These are phyloP conservation scores for Parathielavia hyrcaniae DNA, from an alignment of 495 filamentous ascomycete species.

Conservation along the genomic window DNA sequence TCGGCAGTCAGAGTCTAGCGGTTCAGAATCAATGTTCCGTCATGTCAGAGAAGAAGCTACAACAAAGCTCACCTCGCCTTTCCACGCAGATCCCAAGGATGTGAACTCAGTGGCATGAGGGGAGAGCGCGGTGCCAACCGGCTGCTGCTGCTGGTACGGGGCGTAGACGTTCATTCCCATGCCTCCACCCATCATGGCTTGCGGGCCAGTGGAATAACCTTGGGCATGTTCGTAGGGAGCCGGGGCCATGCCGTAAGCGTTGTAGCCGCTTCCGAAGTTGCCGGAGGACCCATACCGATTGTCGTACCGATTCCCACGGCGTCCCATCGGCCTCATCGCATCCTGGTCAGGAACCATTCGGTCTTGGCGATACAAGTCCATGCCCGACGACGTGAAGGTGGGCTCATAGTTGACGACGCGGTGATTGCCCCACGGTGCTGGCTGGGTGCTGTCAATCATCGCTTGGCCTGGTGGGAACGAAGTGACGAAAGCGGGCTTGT, in stretches of 20 bases:
- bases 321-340: conserved; percentile 33
- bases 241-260: conserved; percentile 25
- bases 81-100: conserved; percentile 41
- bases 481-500: conserved; percentile 31
- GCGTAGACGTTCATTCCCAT: conserved; percentile 48
- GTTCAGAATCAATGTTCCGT: conserved; percentile 6
- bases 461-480: conserved; percentile 34
- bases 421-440: conserved; percentile 34
- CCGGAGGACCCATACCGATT: conserved; percentile 34
- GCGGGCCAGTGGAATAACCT: conserved; percentile 28
- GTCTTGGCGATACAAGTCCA: conserved; percentile 40
- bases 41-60: neutral
- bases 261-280: conserved; percentile 24
- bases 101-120: conserved; percentile 81
- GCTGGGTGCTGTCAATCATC: conserved; percentile 33
- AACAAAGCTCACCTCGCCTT: conserved; percentile 46
- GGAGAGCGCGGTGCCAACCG: conserved; percentile 75
- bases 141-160: conserved; percentile 62
- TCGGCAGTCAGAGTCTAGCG: conserved; percentile 45
- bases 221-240: conserved; percentile 34
- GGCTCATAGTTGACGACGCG: conserved; percentile 32
- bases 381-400: conserved; percentile 26
- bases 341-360: conserved; percentile 45
- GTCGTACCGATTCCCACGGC: conserved; percentile 42
- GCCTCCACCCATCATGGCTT: conserved; percentile 25